Base-by-base conservation (phyloP, 2,329 filamentous ascomycete species). In the Achaetomium macrosporum region DNA sequence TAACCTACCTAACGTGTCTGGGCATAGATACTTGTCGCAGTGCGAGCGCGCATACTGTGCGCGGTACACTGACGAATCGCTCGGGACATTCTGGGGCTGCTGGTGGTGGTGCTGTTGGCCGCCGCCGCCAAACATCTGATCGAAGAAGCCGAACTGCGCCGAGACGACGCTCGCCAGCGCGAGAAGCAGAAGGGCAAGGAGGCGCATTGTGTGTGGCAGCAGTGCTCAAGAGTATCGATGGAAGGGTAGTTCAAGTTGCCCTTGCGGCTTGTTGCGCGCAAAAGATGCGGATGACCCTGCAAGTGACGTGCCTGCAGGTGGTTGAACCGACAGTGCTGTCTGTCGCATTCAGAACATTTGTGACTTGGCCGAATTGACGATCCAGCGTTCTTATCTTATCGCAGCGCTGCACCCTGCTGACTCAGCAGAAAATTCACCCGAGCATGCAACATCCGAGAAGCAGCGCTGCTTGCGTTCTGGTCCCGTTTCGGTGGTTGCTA, bases 131-230 rank as follows among this genome's bases (percentile, higher is more conserved):
- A 99, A 97, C 89, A 97, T 96, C 64, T 97, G 90, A 69, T 96
- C 91, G 73, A 97, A 99, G 80, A 99, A 96, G 67, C 89, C 87
- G 70, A 97, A 97, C 72, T 97, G 92, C 11, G 89, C 89, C 53
- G 79, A 74, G 4, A 77, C 83, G 15, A 81, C 70, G 57, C 81
- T 72, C 54, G 88, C 66, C 29, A 90, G 69, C 46, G 87, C 72
- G 15, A 90, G 67, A 47, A 78, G 51, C n/a, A 66, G 56, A 35
- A 69, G 45, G 30, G 53, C 50, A 12, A 65, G 51, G 54, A 64
- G 55, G 42, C 58, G 64, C 71, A 73, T 73, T 29, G 51, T 68
- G 52, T 11, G n/a, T 4, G 1, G n/a, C 13, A 15, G 29, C 41
- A 20, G 16, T 15, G 15, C 10, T 2, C 3, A 37, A 2, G 16